Evolutionary conservation across 2,329 filamentous ascomycete species (phyloP), one percentile per base, ranked within the genome.

Genomic region (Nectriaceae sp.): DNA sequence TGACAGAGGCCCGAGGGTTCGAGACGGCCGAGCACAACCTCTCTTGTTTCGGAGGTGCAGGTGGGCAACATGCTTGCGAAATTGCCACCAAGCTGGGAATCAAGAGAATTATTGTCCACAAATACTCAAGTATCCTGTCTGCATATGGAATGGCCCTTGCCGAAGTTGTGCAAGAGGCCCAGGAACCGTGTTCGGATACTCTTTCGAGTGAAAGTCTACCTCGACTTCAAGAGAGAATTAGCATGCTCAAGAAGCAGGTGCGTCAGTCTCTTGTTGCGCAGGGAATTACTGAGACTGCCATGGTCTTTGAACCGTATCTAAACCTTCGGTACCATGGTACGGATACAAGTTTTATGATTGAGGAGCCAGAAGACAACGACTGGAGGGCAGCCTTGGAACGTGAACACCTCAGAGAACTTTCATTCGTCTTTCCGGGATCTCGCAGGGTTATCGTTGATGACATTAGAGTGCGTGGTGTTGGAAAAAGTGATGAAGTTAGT

Each of bases 1-100:
- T 89, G 44, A 90, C 52, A 2, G 87, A 90, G 67, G 87, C 86
- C 6, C 47, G 63, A 18, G 65, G 62, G 11, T 66, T 62, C 46
- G 62, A 59, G 16, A 60, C 60, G 2, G 54, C 52, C 13, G 53
- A 57, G n/a, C 65, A 69, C 29, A 54, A 63, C 19, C 59, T 69
- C 10, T 61, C 61, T 4, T 51, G 52, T 19, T 70, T 91, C 64
- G 88, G 88, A 18, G 88, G 88, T 53, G 88, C 88, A 4, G 88
- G 88, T 50, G 87, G 87, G 0, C 87, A 90, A 45, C 73, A 76
- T 48, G 72, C 73, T 0, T 70, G 67, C 16, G 64, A 65, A 0
- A 71, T 76, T 40, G 73, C 71, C 2, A 55, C 61, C 3, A 64
- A 67, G 1, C 62, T 76, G 0, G 69, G 70, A 0, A 74, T 76